phyloP scores from a whole-genome alignment of 257 asterid genomes.

The Gentiana dahurica region DNA sequence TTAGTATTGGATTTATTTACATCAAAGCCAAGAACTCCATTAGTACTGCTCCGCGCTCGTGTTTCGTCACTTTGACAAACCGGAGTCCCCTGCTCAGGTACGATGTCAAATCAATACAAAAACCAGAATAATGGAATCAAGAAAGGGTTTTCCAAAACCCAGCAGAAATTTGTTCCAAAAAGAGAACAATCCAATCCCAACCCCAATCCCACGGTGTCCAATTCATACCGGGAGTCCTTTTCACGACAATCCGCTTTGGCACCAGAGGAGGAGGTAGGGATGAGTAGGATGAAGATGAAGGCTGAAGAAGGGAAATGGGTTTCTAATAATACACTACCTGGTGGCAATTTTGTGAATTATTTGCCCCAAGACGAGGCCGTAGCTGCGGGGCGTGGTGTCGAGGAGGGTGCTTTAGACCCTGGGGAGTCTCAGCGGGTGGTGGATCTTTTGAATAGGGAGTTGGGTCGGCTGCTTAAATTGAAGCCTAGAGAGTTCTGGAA shows the following conservation, averaged over 20 bases:
- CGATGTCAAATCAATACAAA: conserved; percentile 53
- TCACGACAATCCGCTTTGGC: conserved; percentile 6
- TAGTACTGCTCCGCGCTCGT: no score
- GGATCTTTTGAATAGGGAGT: conserved; percentile 71
- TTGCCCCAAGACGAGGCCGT: conserved; percentile 98
- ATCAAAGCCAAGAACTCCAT: no score
- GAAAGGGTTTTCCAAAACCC: conserved; percentile 32
- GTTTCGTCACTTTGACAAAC: no score
- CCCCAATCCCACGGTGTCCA: conserved; percentile 47
- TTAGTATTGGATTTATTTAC: no score
- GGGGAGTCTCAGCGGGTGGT: conserved; percentile 84
- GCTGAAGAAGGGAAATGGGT: conserved; percentile 44
- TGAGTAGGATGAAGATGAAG: conserved; percentile 32
- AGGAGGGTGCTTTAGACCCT: conserved; percentile 87
- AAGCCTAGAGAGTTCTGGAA: conserved; percentile 79
- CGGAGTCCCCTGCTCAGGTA: background rate
- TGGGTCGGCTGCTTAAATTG: conserved; percentile 68
- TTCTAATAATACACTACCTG: conserved; percentile 12
- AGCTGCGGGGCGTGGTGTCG: conserved; percentile 71
- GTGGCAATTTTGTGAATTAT: conserved; percentile 62
- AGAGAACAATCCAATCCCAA: conserved; percentile 21
- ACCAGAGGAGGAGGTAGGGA: conserved; percentile 17
- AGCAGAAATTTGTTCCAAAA: conserved; percentile 40
- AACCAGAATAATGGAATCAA: conserved; percentile 17
- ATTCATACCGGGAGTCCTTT: conserved; percentile 30